Evolutionary conservation across 2,329 filamentous ascomycete species (phyloP), one percentile per base, ranked within the genome.

Genomic region (Neopestalotiopsis clavispora): DNA sequence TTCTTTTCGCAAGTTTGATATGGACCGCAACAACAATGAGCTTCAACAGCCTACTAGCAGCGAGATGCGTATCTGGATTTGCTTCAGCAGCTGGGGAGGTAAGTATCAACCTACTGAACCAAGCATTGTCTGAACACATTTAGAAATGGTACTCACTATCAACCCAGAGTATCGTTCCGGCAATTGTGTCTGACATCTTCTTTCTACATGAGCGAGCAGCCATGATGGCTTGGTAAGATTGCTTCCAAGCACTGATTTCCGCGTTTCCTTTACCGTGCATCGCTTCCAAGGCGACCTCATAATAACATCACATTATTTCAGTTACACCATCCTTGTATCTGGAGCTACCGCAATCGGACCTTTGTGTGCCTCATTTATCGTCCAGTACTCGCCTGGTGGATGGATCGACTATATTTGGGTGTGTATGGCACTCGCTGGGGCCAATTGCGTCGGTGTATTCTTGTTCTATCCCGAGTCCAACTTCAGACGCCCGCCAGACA

Each of bases 11-110:
- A 7, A 75, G 75, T 6, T 68, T 71, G 4, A 75, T 80, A 42
- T 80, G 79, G 79, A 75, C 72, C 14, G 69, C 73, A 23, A 77
- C 77, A 28, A 77, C 78, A 14, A 75, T 72, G 60, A 75, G 74
- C 20, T 77, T 76, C 49, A 69, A 77, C 57, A 76, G 75, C 60
- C 72, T 81, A 57, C 70, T 79, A 30, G 78, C 72, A 14, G 75
- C 79, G 2, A 73, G 79, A 49, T 72, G 80, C 45, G 68, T 81
- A 64, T 76, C 77, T 20, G 74, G 74, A 57, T 80, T 80, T 59
- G 72, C 45, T 4, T 67, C 67, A 2, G 32, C 49, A 17, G 12
- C 59, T 73, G 75, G 52, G 38, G 69, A 70, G 67, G 69, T 70
- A 42, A 40, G 65, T 9, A 20, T 59, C 45, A 3, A 14, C 38